Evolutionary conservation across 2,329 filamentous ascomycete genomes (phyloP).

Genomic region (Colletotrichum endophyticum): DNA sequence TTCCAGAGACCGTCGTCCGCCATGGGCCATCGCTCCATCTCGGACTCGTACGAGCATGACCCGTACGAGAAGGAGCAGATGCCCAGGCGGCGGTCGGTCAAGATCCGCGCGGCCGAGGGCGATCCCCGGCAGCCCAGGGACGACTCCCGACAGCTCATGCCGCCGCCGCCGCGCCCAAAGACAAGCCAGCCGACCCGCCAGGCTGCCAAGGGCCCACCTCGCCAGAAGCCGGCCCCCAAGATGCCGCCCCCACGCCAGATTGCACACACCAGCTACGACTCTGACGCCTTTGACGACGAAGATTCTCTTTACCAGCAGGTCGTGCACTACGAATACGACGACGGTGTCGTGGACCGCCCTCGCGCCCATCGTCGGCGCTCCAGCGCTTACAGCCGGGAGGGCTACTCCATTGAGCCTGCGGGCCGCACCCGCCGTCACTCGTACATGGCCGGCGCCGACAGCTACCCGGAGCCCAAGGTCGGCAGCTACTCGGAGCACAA

Average conservation of each 20-base stretch:
- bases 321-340: constrained; percentile 38
- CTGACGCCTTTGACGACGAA: constrained; percentile 41
- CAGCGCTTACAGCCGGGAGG: constrained; percentile 40
- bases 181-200: constrained; percentile 26
- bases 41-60: constrained; percentile 40
- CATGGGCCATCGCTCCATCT: constrained; percentile 41
- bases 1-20: constrained; percentile 38
- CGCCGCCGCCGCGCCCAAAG: constrained; percentile 39
- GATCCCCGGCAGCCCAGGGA: constrained; percentile 48
- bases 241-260: constrained; percentile 27
- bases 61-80: constrained; percentile 44
- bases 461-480: constrained; percentile 40
- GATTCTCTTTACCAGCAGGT: constrained; percentile 42
- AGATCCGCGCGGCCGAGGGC: constrained; percentile 39
- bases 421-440: constrained; percentile 42
- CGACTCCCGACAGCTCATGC: constrained; percentile 53
- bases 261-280: constrained; percentile 35
- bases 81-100: constrained; percentile 46
- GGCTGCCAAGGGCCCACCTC: constrained; percentile 28
- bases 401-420: constrained; percentile 46
- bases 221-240: neutral
- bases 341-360: constrained; percentile 36
- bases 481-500: constrained; percentile 40
- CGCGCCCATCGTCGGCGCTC: constrained; percentile 32
- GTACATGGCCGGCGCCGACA: constrained; percentile 42